These are phyloP conservation scores for Gymnopilus dilepis DNA, from an alignment of 768 basidiomycete genomes.

Conservation along the genomic window DNA sequence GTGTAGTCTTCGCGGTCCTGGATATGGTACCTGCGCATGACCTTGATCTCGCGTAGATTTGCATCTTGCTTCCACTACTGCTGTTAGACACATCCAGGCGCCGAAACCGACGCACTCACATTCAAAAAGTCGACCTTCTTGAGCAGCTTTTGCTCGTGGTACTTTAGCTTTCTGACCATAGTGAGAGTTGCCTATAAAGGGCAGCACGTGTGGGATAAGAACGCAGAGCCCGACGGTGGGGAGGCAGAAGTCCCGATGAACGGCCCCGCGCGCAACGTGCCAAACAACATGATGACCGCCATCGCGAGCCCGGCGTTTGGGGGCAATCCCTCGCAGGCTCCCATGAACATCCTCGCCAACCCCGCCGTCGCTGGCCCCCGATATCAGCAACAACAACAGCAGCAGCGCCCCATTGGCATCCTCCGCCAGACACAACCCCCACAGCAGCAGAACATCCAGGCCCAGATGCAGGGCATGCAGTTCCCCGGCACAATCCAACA, in stretches of 20 bases:
- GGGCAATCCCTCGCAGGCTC: constrained; percentile 39
- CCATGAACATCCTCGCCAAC: constrained; percentile 45
- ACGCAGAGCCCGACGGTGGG: constrained; percentile 2
- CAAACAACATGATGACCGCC: constrained; percentile 39
- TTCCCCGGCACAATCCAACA: constrained; percentile 49
- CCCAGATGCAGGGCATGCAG: constrained; percentile 41
- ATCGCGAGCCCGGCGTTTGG: constrained; percentile 38
- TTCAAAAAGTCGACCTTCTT: constrained; percentile 98
- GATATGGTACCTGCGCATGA: constrained; percentile 95
- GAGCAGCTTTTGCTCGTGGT: constrained; percentile 93
- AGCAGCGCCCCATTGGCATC: constrained; percentile 36
- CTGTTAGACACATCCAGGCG: constrained; percentile 11
- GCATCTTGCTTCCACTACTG: constrained; percentile 96
- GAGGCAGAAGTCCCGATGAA: no score
- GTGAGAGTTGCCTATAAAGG: constrained; percentile 19
- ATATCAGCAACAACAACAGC: constrained; percentile 26
- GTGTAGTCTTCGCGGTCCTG: constrained; percentile 95
- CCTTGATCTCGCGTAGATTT: constrained; percentile 86
- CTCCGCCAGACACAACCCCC: constrained; percentile 30
- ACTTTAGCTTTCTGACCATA: constrained; percentile 94
- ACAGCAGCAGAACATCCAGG: constrained; percentile 25
- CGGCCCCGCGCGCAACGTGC: constrained; percentile 50
- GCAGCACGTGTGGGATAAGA: constrained; percentile 39
- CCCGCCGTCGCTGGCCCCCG: constrained; percentile 24
- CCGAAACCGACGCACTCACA: constrained; percentile 47